Evolutionary conservation across 495 filamentous ascomycete genomes (phyloP), one percentile per base, ranked within the genome.

Genomic region (Sabuloglossum arenarium): DNA sequence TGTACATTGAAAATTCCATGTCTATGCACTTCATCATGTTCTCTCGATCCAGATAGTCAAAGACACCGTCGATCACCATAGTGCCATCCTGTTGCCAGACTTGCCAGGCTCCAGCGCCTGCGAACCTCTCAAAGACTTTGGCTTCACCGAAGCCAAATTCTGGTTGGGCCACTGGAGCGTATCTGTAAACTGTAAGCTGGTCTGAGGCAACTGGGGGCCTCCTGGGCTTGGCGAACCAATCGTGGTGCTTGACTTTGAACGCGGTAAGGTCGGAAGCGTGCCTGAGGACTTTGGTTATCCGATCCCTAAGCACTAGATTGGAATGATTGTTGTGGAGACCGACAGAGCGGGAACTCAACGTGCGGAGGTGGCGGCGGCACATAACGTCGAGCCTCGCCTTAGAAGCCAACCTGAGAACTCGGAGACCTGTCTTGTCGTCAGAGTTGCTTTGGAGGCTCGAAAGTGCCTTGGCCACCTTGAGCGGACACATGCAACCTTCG

Each of bases 321-420:
- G 34, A 39, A 16, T 39, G 34, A 39, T 39, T 39, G 34, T 39
- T 39, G 34, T 39, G 34, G 34, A 39, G 34, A 16, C 34, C 34
- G 34, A 39, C 8, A 39, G 8, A 39, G 34, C 16, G 8, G 34
- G 34, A 39, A 16, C 34, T 39, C 34, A 16, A 39, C 8, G 34
- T 39, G 34, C 34, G 8, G 34, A 39, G 34, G 34, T 39, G 34
- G 34, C 34, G 34, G 34, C 34, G 34, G 34, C 34, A 39, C 34
- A 39, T 8, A 8, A 16, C 16, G 8, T 49, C 45, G 45, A 49
- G 45, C 21, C 45, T 16, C 5, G 45, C 25, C 2, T 28, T 49
- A 25, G 8, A 49, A 49, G 45, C 45, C 45, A 49, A 49, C 45
- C 45, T 49, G 45, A 49, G 45, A 49, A 49, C 45, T 49, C n/a